A percentile compares a stretch with the other conserved stretches of the same genome.
These are phyloP conservation scores for Nidula microcarpa DNA, from an alignment of 768 basidiomycete species.

Conservation along the genomic window DNA sequence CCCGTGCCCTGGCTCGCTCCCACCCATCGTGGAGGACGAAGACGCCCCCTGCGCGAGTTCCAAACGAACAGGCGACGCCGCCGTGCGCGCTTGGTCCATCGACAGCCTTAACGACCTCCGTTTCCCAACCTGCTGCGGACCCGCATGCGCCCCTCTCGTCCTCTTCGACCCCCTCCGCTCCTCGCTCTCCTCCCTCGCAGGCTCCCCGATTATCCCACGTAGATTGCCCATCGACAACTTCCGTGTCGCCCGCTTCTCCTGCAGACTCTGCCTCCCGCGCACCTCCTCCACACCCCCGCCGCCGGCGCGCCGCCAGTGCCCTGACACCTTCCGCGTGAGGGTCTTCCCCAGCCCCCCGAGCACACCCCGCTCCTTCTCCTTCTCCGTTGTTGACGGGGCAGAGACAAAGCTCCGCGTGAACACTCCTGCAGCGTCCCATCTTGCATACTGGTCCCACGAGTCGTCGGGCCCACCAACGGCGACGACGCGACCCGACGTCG, in stretches of 20 bases:
- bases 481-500: slow-evolving; percentile 37
- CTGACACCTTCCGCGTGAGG: slow-evolving; percentile 31
- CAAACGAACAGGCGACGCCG: slow-evolving; percentile 1
- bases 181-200: slow-evolving; percentile 8
- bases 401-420: neutral
- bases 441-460: slow-evolving; percentile 16
- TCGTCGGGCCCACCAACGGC: slow-evolving; percentile 42
- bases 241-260: slow-evolving; percentile 19
- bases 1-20: neutral
- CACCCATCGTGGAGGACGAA: too few relatives aligned
- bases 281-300: slow-evolving; percentile 4
- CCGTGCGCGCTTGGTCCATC: slow-evolving; percentile 19
- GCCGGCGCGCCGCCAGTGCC: slow-evolving; percentile 23
- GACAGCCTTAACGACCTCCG: slow-evolving; percentile 26
- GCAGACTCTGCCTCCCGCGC: slow-evolving; percentile 25
- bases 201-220: slow-evolving; percentile 10
- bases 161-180: neutral
- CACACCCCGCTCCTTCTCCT: slow-evolving; percentile 5
- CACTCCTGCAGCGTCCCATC: slow-evolving; percentile 2
- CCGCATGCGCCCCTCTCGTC: neutral
- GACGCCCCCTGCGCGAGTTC: neutral
- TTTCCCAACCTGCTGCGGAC: slow-evolving; percentile 6
- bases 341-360: slow-evolving; percentile 14
- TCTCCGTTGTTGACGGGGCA: slow-evolving; percentile 1
- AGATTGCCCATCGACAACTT: neutral